These are phyloP conservation scores for Gracilaria domingensis DNA, from an alignment of 23 red algal species.

Conservation along the genomic window DNA sequence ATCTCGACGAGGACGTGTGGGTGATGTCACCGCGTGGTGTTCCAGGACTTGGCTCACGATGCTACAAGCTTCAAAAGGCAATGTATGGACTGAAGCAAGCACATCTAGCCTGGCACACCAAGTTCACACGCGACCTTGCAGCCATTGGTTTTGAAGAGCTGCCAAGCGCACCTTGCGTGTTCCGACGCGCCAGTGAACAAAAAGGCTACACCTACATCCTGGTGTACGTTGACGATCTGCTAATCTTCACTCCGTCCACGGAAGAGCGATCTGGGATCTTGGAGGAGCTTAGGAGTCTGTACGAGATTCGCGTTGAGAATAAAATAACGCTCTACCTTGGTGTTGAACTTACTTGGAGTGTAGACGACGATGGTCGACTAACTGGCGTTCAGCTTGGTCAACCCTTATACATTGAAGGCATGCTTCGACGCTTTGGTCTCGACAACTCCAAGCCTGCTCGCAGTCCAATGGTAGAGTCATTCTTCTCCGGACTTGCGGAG, in stretches of 20 bases:
- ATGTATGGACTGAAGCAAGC: slow-evolving; percentile 33
- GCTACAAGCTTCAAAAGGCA: slow-evolving; percentile 24
- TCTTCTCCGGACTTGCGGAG: background rate
- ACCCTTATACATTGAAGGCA: no score
- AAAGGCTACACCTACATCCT: no score
- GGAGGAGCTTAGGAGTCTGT: slow-evolving; percentile 13
- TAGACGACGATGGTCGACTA: background rate
- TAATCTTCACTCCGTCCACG: background rate
- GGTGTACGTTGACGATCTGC: slow-evolving; percentile 33
- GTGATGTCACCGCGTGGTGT: slow-evolving; percentile 25
- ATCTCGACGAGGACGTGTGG: no score
- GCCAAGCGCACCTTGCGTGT: background rate
- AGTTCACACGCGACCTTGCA: background rate
- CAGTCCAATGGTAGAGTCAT: slow-evolving; percentile 19
- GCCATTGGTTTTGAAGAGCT: background rate
- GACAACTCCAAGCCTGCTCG: no score
- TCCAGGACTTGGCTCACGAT: slow-evolving; percentile 27
- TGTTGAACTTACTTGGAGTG: background rate
- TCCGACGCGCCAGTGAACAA: no score
- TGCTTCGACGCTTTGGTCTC: no score
- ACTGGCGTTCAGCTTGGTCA: background rate
- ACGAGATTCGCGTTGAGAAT: slow-evolving; percentile 23
- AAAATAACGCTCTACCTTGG: background rate
- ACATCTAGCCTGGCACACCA: slow-evolving; percentile 26
- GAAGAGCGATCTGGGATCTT: no score